Evolutionary conservation across 805 yeast genomes (phyloP).

Genomic region (Barnettozyma populi): DNA sequence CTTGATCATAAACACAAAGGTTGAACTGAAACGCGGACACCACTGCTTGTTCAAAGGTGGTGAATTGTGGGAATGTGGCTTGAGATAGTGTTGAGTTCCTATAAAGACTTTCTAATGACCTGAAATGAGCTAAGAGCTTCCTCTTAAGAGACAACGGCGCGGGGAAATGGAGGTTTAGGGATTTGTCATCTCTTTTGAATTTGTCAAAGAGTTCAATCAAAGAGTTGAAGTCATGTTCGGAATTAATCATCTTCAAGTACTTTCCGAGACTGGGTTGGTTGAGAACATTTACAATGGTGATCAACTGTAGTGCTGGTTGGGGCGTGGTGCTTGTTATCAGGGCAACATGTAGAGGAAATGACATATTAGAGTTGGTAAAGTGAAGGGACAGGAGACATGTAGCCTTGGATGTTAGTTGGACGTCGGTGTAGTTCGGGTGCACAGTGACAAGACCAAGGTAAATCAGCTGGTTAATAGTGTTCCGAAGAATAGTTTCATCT

Average conservation of each 20-base stretch:
- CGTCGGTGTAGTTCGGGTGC: conserved; percentile 1
- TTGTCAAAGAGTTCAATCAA: conserved; percentile 1
- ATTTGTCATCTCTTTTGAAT: conserved; percentile 1
- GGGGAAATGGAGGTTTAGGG: conserved; percentile 1
- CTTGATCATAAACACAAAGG: background rate
- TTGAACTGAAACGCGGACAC: conserved; percentile 5
- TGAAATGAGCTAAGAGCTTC: background rate
- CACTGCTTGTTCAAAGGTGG: background rate
- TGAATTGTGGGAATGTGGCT: background rate
- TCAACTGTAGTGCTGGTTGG: background rate
- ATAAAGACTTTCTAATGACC: background rate
- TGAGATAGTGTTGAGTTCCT: background rate
- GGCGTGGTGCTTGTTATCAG: background rate
- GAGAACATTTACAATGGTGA: conserved; percentile 1
- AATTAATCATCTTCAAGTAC: background rate
- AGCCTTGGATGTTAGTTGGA: conserved; percentile 4
- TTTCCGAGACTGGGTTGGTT: background rate
- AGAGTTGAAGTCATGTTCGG: conserved; percentile 1
- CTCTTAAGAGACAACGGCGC: background rate
- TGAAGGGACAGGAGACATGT: background rate
- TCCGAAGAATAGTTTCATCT: conserved; percentile 1
- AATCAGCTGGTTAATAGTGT: conserved; percentile 4
- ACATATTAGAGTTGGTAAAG: background rate
- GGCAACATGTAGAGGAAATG: background rate
- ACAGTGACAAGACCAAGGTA: conserved; percentile 4